Base-by-base conservation (phyloP, 2,329 filamentous ascomycete species). In the Ophiostoma triangulosporum region DNA sequence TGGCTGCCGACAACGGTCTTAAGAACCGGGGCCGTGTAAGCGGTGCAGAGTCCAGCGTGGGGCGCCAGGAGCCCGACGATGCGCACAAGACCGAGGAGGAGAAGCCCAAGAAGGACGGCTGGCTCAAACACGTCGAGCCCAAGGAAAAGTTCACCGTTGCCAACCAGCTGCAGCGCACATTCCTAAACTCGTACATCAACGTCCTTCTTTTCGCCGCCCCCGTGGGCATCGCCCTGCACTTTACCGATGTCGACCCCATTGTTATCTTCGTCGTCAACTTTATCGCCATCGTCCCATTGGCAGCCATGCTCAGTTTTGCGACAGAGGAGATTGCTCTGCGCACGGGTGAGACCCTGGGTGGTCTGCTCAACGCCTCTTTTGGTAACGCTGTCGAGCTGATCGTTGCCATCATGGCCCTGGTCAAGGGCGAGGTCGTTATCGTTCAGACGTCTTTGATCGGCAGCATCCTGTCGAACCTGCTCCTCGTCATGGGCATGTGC, bases 371-470 rank as follows among this genome's bases (percentile, higher is more conserved):
- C 63, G 90, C 90, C 6, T 86, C 85, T 2, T 96, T 96, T 65
- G 91, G 82, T 53, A 94, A 95, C 63, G 88, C 88, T 4, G 88
- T 94, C 57, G 88, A 95, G 64, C 70, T 95, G 61, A 95, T 95
- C 57, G 87, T 96, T 45, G 86, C 87, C 24, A 80, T 96, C 60
- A 86, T 95, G 60, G 90, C 90, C 1, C 70, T 96, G 48, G 70
- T 77, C 27, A 77, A 94, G 56, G 66, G 76, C 51, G 79, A 95
- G 67, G 79, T 94, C 24, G 71, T 84, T 32, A 94, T 97, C 57
- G 89, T 96, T 6, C 88, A 96, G 67, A 95, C 90, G 0, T 96
- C 90, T 0, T 74, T 97, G 27, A 87, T 96, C 57, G 90, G 90
- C 54, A 90, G 84, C 66, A 95, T 96, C 66, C 73, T 96, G 22